Evolutionary conservation across 805 yeast genomes (phyloP).

Genomic region (Millerozyma acaciae): DNA sequence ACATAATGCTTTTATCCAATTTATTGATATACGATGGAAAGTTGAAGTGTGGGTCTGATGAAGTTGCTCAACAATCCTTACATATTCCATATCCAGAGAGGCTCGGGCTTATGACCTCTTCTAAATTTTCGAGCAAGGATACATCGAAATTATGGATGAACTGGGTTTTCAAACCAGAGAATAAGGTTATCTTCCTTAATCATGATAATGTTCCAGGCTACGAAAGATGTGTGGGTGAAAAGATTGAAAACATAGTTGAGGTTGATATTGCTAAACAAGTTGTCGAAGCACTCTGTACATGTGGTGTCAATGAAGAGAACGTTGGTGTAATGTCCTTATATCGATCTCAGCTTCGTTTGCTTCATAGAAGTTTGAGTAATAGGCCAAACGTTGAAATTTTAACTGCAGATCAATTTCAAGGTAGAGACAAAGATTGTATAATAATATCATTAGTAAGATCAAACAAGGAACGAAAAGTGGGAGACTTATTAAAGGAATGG

Average conservation of each 20-base stretch:
- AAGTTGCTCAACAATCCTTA: conserved; percentile 58
- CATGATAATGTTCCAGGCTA: conserved; percentile 65
- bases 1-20: conserved; percentile 81
- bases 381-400: conserved; percentile 60
- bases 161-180: conserved; percentile 48
- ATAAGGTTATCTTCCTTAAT: conserved; percentile 71
- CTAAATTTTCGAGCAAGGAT: not conserved
- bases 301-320: conserved; percentile 56
- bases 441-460: conserved; percentile 87
- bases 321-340: conserved; percentile 91
- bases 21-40: conserved; percentile 71
- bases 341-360: conserved; percentile 59
- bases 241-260: conserved; percentile 70
- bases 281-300: conserved; percentile 49
- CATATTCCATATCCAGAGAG: conserved; percentile 41
- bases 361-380: conserved; percentile 29
- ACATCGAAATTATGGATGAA: conserved; percentile 48
- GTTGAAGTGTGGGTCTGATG: conserved; percentile 67
- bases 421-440: conserved; percentile 89
- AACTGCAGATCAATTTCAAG: conserved; percentile 96
- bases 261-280: conserved; percentile 61
- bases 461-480: conserved; percentile 60
- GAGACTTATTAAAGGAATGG: conserved; percentile 83
- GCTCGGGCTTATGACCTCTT: conserved; percentile 12
- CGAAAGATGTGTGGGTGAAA: conserved; percentile 59